Evolutionary conservation across 2,329 filamentous ascomycete species (phyloP), one percentile per base, ranked within the genome.

Genomic region (Lachnellula suecica): DNA sequence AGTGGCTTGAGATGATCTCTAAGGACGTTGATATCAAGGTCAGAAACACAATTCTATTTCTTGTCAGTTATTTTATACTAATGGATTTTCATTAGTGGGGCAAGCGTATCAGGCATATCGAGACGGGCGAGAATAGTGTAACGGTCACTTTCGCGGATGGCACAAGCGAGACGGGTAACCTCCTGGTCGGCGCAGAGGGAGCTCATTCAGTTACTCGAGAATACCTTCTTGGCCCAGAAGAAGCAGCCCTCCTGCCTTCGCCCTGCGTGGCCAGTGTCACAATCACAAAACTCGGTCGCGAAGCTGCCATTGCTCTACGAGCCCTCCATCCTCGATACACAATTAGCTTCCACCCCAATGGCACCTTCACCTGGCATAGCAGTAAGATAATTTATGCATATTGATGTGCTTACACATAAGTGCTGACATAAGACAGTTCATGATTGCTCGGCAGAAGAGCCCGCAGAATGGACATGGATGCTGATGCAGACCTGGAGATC

Each of bases 181-280:
- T 96, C 60, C 85, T 97, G 74, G 87, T 97, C 51, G 93, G 93
- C 7, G 91, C 92, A 31, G 93, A 97, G 63, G 93, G 93, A 9
- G 92, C 93, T 0, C 92, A 97, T 71, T 97, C 92, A 0, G 84
- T 90, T 31, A 86, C 91, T 4, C 81, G 93, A 46, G 94, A 90
- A 67, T 91, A 96, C 66, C 76, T 97, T 71, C 97, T 97, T 9
- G 56, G 66, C 2, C 67, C 67, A 3, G 59, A 69, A 8, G 63
- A 67, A 58, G 50, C 70, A 68, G 52, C 52, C 7, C 68, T 68
- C 3, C 66, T 70, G 17, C 13, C 68, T 68, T 8, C 67, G 69
- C 27, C 66, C 60, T 31, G 71, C 27, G 74, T 73, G 10, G 68
- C 69, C 2, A 66, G 67, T 11, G 61, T 72, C 0, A 63, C 70